Evolutionary conservation across 2,329 filamentous ascomycete species (phyloP), one percentile per base, ranked within the genome.

Genomic region (Fusarium tricinctum): DNA sequence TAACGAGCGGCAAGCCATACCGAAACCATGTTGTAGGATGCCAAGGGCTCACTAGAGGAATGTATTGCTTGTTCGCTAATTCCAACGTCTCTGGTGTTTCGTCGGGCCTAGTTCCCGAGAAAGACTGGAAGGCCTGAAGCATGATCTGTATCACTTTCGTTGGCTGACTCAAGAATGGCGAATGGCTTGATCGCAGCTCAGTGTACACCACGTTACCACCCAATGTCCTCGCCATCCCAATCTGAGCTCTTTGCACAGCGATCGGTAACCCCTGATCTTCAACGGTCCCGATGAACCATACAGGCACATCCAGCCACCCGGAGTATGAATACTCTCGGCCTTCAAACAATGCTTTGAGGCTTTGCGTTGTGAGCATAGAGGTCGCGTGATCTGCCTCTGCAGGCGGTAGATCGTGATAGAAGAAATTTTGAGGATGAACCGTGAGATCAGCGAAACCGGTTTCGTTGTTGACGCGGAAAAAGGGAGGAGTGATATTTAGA

Each of bases 281-380:
- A 15, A 32, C 8, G 3, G 52, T 50, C 17, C 52, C 52, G 7
- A 55, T 50, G 33, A 40, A 55, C 52, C 52, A 55, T 10, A 49
- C 33, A 20, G 52, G 52, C 3, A 55, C 52, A 33, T 55, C 44
- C 1, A 55, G 0, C 52, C 52, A 55, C 5, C 52, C 52, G 6
- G 52, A 49, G 33, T 55, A 55, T 0, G 52, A 20, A 8, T 14
- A 14, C 19, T 49, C 44, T 2, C 52, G 17, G 0, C 52, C 52
- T 40, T 49, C 23, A 20, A 40, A 55, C 4, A 55, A 4, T 32
- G 52, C 52, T 40, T 20, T 55, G 2, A 55, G 52, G 8, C 44
- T 55, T 40, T 55, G 52, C 2, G 52, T 55, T n/a, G 23, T 49
- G n/a, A 55, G 52, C 52, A 49, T 55, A 0, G 52, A 55, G 14